Evolutionary conservation across 1,284 basidiomycete species (phyloP), one percentile per base, ranked within the genome.

Genomic region (Paramarasmius palmivorus): DNA sequence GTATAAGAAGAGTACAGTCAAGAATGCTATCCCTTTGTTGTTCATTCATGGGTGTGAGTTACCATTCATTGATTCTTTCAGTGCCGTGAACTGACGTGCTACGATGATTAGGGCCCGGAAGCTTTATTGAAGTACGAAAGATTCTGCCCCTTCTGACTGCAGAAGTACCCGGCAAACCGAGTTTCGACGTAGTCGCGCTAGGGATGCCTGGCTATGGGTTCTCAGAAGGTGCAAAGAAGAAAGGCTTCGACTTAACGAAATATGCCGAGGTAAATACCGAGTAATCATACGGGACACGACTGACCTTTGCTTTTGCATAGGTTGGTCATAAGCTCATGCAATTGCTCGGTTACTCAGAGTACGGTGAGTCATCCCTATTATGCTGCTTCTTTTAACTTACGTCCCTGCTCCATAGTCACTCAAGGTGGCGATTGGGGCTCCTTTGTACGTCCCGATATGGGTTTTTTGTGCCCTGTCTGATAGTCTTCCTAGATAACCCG

Each of bases 41-140:
- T 81, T 81, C 55, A 72, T 79, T 12, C 80, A 83, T 61, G 79
- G 79, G 19, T 82, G 79, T 79, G 54, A 57, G 74, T 71, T 9
- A 20, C 2, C 25, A 5, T 34, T 46, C 40, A 10, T 20, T 23
- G 41, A 10, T 15, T 15, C 23, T 49, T 26, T 42, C n/a, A 8
- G 14, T 20, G 26, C 22, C 25, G 17, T 10, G n/a, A 34, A n/a
- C n/a, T 45, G 26, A 32, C 9, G n/a, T 10, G 9, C 6, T 17
- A 0, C 35, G n/a, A 17, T 5, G 26, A 17, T 34, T 32, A 85
- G 84, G 84, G 84, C 83, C 84, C 0, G 83, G 84, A 34, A 71
- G 73, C 52, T 83, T 85, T 60, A 61, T 80, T 34, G 83, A 86
- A 66, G 76, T 74, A 12, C 65, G 68, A 46, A 86, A 82, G 65